Evolutionary conservation across 1,284 basidiomycete species (phyloP).

Genomic region (Trametes versicolor): DNA sequence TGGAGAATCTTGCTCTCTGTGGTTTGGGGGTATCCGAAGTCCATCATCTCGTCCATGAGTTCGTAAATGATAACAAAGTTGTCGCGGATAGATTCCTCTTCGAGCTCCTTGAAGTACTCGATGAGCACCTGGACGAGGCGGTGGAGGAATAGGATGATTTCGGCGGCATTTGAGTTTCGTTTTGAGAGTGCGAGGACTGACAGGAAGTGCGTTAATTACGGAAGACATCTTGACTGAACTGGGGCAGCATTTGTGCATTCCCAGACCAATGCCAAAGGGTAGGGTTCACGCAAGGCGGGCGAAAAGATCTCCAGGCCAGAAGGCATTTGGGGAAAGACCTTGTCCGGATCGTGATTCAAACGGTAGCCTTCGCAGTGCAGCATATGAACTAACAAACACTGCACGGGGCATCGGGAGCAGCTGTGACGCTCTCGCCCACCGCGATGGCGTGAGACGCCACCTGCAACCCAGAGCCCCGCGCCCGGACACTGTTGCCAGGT

Average conservation of each 20-base stretch:
- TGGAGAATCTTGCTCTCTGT: conserved; percentile 99
- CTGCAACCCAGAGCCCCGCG: neutral
- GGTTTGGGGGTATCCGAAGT: conserved; percentile 99
- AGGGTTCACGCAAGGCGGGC: too few relatives aligned
- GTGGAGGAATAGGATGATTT: conserved; percentile 97
- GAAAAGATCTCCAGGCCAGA: too few relatives aligned
- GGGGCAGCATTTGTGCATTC: too few relatives aligned
- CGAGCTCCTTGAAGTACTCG: conserved; percentile 99
- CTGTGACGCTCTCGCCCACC: too few relatives aligned
- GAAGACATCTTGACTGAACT: neutral
- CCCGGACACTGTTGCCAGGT: too few relatives aligned
- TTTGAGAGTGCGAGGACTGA: conserved; percentile 95
- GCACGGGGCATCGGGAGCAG: too few relatives aligned
- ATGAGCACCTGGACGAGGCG: conserved; percentile 89
- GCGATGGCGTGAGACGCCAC: neutral
- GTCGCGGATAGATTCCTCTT: conserved; percentile 98
- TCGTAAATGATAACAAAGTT: conserved; percentile 99
- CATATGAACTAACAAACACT: too few relatives aligned
- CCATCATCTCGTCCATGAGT: conserved; percentile 99
- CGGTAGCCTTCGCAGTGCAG: too few relatives aligned
- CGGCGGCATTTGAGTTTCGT: conserved; percentile 95
- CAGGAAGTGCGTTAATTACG: neutral
- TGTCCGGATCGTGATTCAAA: too few relatives aligned
- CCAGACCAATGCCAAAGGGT: too few relatives aligned
- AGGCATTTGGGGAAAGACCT: too few relatives aligned